Conservation (phyloP, 202 grass and related monocot genomes). For the Setaria italica region DNA sequence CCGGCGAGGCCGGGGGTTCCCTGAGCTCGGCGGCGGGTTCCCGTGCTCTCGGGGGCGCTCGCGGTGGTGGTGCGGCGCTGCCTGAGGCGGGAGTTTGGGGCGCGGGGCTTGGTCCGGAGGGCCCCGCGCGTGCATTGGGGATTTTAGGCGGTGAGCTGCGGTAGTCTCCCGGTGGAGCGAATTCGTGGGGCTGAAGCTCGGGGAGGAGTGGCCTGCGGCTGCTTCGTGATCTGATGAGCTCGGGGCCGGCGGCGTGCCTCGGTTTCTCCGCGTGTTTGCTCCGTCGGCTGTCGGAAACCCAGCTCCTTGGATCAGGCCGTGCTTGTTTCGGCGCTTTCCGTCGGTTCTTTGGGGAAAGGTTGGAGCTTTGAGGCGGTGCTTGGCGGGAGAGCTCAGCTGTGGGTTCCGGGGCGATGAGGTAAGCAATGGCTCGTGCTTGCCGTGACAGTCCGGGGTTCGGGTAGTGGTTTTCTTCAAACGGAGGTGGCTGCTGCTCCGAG, state of each 20-base stretch:
- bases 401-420: conserved; percentile 22
- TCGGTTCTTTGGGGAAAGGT: background rate
- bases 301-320: background rate
- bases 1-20: conserved; percentile 6
- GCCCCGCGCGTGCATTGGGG: conserved; percentile 20
- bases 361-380: conserved; percentile 3
- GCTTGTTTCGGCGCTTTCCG: background rate
- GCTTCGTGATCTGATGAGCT: conserved; percentile 40
- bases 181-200: conserved; percentile 1
- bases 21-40: conserved; percentile 15
- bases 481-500: conserved; percentile 21
- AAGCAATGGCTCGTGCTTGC: conserved; percentile 34
- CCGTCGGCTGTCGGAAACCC: background rate
- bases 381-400: background rate
- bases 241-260: conserved; percentile 25
- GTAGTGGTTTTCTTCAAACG: conserved; percentile 26
- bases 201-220: conserved; percentile 1
- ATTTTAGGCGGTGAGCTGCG: conserved; percentile 26
- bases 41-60: background rate
- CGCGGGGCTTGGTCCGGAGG: conserved; percentile 5
- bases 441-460: conserved; percentile 43
- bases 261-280: conserved; percentile 50
- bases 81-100: background rate
- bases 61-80: background rate
- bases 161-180: background rate